These are phyloP conservation scores for Pyrenophora teres DNA, from an alignment of 2,329 filamentous ascomycete species.

Conservation along the genomic window DNA sequence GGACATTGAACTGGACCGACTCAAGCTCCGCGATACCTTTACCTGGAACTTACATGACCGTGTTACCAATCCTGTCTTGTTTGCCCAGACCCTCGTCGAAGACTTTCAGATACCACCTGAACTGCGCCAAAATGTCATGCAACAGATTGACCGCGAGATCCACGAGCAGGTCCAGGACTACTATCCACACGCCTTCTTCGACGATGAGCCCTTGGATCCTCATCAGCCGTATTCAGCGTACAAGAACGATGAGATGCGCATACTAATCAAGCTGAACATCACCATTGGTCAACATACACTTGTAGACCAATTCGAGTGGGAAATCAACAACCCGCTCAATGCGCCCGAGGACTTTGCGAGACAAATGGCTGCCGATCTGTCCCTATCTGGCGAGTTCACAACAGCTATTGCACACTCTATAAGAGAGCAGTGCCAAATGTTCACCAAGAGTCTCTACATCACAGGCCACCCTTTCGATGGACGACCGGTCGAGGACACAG, in stretches of 20 bases:
- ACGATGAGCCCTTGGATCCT: slow-evolving; percentile 88
- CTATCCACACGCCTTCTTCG: slow-evolving; percentile 87
- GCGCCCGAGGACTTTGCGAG: slow-evolving; percentile 92
- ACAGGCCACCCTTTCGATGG: slow-evolving; percentile 95
- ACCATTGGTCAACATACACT: slow-evolving; percentile 94
- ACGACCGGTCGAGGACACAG: slow-evolving; percentile 86
- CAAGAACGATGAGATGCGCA: slow-evolving; percentile 99
- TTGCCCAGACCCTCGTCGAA: slow-evolving; percentile 87
- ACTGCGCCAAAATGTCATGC: slow-evolving; percentile 58
- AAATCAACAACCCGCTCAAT: slow-evolving; percentile 93
- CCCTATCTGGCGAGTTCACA: slow-evolving; percentile 91
- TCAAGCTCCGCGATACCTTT: slow-evolving; percentile 94
- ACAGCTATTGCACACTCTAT: slow-evolving; percentile 98
- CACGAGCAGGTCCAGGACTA: slow-evolving; percentile 91
- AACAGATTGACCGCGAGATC: slow-evolving; percentile 75
- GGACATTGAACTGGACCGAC: slow-evolving; percentile 93
- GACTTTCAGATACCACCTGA: slow-evolving; percentile 79
- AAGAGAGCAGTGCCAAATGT: slow-evolving; percentile 91
- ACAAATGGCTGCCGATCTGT: slow-evolving; percentile 86
- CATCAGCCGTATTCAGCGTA: slow-evolving; percentile 90
- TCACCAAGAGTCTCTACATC: slow-evolving; percentile 90
- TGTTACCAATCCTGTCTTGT: slow-evolving; percentile 76
- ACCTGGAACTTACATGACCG: slow-evolving; percentile 98
- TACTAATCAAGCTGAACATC: slow-evolving; percentile 94
- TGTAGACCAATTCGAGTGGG: slow-evolving; percentile 98